Percentiles rank a stretch among this genome's conserved stretches.
Evolutionary conservation across 306 rosid species (phyloP).

Genomic region (Alnus glutinosa): DNA sequence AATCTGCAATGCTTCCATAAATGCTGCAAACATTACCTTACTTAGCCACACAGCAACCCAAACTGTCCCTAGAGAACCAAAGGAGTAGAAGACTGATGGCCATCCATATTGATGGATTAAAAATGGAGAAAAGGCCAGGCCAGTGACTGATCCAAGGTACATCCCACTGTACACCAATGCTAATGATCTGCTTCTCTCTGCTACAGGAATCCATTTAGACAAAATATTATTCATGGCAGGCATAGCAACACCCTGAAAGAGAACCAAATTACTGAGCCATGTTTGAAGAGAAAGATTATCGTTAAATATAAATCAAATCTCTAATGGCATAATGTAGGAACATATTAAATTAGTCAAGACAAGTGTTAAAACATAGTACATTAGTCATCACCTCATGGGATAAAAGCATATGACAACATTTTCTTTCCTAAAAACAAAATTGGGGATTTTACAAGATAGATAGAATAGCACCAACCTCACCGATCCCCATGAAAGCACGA

Average conservation of each 20-base stretch:
- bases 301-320: constrained; percentile 21
- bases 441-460: not conserved
- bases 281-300: not conserved
- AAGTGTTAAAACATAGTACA: not conserved
- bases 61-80: constrained; percentile 91
- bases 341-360: not conserved
- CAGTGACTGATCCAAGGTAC: constrained; percentile 99
- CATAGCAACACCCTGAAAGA: constrained; percentile 94
- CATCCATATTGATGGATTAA: constrained; percentile 90
- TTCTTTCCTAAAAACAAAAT: not conserved
- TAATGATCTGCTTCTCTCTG: constrained; percentile 94
- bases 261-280: constrained; percentile 31
- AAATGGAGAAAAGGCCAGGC: constrained; percentile 93
- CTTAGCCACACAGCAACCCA: constrained; percentile 81
- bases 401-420: not conserved
- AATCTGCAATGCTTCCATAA: not conserved
- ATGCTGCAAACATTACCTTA: constrained; percentile 52
- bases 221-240: constrained; percentile 98
- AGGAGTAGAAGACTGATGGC: constrained; percentile 97
- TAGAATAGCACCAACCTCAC: constrained; percentile 68
- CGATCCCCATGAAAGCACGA: constrained; percentile 97
- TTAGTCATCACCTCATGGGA: not conserved
- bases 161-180: constrained; percentile 97
- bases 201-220: constrained; percentile 96
- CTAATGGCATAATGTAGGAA: constrained; percentile 17